Evolutionary conservation across 202 grass and related monocot genomes (phyloP).

Genomic region (Elaeis oleifera): DNA sequence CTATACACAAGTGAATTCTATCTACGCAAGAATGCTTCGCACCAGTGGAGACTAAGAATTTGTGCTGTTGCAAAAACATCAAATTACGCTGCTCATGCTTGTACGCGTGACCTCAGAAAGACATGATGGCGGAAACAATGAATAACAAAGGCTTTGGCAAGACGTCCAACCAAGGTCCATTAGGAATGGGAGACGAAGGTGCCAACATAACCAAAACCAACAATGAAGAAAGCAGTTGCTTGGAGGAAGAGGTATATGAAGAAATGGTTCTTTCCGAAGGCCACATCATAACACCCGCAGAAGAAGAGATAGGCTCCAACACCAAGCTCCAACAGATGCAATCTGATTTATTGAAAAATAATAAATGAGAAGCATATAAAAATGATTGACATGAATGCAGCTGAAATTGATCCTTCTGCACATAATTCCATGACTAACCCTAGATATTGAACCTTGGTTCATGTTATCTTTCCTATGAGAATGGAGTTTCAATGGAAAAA

Average conservation of each 20-base stretch:
- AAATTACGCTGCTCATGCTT: no score
- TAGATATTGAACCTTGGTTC: neutral
- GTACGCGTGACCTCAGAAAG: no score
- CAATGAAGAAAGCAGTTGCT: conserved; percentile 68
- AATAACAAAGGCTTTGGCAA: no score
- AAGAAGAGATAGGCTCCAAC: conserved; percentile 68
- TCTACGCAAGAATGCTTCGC: no score
- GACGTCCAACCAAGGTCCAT: neutral
- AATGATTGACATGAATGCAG: no score
- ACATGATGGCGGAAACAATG: no score
- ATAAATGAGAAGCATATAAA: neutral
- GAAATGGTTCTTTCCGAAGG: conserved; percentile 63
- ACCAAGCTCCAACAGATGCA: conserved; percentile 73
- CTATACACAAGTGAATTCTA: no score
- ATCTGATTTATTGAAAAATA: conserved; percentile 28
- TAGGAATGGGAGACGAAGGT: conserved; percentile 47
- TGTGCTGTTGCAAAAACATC: no score
- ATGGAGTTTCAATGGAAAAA: no score
- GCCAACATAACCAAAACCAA: conserved; percentile 72
- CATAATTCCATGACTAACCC: neutral
- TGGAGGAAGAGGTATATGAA: conserved; percentile 75
- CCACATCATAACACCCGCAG: conserved; percentile 69
- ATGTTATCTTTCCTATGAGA: no score
- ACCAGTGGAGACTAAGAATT: no score
- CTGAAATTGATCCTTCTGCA: neutral